phyloP scores from a whole-genome alignment of 768 basidiomycete genomes.

The Leccinum rimulosum region DNA sequence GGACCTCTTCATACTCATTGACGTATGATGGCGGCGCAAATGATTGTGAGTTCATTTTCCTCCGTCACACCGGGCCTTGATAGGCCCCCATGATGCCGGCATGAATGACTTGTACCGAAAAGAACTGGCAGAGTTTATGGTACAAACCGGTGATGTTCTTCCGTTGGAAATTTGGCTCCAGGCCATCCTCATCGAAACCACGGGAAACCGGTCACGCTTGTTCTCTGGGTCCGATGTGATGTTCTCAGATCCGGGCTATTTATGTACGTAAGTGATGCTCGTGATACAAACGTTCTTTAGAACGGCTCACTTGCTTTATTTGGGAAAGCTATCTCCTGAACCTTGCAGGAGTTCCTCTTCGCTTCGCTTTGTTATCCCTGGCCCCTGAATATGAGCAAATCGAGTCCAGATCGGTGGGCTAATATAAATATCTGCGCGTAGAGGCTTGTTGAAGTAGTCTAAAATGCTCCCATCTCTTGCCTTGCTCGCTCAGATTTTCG shows the following conservation, averaged over 20 bases:
- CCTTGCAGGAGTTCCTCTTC: neutral
- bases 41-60: neutral
- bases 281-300: too few relatives aligned
- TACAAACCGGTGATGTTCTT: neutral
- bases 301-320: neutral
- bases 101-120: neutral
- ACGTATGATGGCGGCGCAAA: neutral
- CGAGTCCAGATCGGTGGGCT: neutral
- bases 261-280: neutral
- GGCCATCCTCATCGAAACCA: neutral
- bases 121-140: neutral
- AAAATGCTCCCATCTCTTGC: slow-evolving; percentile 22
- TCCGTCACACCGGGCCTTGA: neutral
- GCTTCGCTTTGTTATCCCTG: neutral
- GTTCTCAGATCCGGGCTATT: neutral
- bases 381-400: neutral
- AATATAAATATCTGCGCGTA: slow-evolving; percentile 10
- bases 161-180: neutral
- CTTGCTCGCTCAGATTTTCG: slow-evolving; percentile 23
- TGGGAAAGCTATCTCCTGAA: neutral
- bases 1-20: neutral
- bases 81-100: neutral
- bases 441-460: neutral
- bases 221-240: neutral
- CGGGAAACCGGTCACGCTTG: neutral